phyloP scores from a whole-genome alignment of 2,329 filamentous ascomycete species.

The Colletotrichum lentis region DNA sequence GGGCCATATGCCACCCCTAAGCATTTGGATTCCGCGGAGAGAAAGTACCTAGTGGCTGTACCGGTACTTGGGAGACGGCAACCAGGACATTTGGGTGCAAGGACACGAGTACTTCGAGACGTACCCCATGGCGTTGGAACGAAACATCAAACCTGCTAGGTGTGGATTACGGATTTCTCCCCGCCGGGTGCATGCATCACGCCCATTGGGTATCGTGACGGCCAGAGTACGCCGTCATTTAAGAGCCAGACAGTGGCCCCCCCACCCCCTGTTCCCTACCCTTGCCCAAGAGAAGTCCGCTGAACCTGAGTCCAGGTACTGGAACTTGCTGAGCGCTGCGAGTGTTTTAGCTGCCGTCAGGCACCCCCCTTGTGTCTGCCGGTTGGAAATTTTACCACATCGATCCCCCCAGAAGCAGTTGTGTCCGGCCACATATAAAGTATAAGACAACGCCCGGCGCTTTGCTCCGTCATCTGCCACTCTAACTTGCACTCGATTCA shows the following conservation, averaged over 20 bases:
- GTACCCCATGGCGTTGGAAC: slow-evolving; percentile 28
- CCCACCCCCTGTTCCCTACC: slow-evolving; percentile 26
- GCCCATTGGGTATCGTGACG: slow-evolving; percentile 24
- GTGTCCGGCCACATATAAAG: slow-evolving; percentile 31
- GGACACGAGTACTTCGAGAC: slow-evolving; percentile 1
- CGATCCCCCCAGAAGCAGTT: slow-evolving; percentile 21
- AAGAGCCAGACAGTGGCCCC: slow-evolving; percentile 31
- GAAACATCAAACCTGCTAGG: slow-evolving; percentile 12
- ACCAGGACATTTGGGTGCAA: slow-evolving; percentile 17
- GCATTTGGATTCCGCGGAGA: slow-evolving; percentile 32
- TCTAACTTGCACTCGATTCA: not conserved
- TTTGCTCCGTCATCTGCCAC: not conserved
- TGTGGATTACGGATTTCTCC: slow-evolving; percentile 36
- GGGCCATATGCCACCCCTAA: slow-evolving; percentile 21
- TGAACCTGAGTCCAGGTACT: slow-evolving; percentile 27
- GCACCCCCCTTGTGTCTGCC: slow-evolving; percentile 33
- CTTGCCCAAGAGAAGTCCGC: slow-evolving; percentile 34
- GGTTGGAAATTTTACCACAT: slow-evolving; percentile 37
- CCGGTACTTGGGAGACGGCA: slow-evolving; percentile 8
- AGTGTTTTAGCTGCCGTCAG: slow-evolving; percentile 37
- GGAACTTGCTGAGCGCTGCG: slow-evolving; percentile 35
- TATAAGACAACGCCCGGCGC: slow-evolving; percentile 35
- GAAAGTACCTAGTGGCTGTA: slow-evolving; percentile 14
- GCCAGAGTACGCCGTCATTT: slow-evolving; percentile 15
- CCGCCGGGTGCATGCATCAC: slow-evolving; percentile 8